Evolutionary conservation across 345 rosid species (phyloP).

Genomic region (Aquilaria sinensis): DNA sequence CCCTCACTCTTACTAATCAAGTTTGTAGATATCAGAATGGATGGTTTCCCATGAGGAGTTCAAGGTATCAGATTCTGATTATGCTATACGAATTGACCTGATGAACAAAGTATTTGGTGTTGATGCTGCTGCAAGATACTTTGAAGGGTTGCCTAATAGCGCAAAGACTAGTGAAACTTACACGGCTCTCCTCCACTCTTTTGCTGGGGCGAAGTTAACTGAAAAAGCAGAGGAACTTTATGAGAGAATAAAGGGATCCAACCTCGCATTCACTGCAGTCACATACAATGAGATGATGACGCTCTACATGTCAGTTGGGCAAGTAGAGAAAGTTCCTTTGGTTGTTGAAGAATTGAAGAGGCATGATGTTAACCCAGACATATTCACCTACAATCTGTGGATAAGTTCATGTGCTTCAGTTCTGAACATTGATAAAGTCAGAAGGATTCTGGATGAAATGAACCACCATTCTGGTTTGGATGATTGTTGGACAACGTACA

Average conservation of each 20-base stretch:
- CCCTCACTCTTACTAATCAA: constrained; percentile 13
- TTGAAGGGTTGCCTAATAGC: constrained; percentile 46
- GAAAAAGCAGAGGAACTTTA: constrained; percentile 65
- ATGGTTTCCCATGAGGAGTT: constrained; percentile 55
- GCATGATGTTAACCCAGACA: constrained; percentile 56
- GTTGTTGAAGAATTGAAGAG: constrained; percentile 52
- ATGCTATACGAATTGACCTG: constrained; percentile 63
- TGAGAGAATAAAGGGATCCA: constrained; percentile 42
- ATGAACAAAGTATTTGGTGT: constrained; percentile 85
- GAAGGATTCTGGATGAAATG: constrained; percentile 72
- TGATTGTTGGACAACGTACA: constrained; percentile 59
- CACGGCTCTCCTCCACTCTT: constrained; percentile 89
- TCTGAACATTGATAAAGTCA: constrained; percentile 46
- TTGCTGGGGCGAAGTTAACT: constrained; percentile 50
- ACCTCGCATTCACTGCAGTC: constrained; percentile 50
- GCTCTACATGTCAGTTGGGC: constrained; percentile 80
- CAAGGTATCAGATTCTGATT: constrained; percentile 60
- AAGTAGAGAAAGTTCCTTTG: constrained; percentile 63
- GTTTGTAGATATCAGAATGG: constrained; percentile 78
- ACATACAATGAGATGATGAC: constrained; percentile 95
- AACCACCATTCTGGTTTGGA: constrained; percentile 29
- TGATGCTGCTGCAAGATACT: constrained; percentile 88
- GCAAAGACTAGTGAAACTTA: constrained; percentile 73
- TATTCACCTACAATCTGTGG: constrained; percentile 87
- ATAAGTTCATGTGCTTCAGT: constrained; percentile 81